Evolutionary conservation across 2,329 filamentous ascomycete genomes (phyloP), one percentile per base, ranked within the genome.

Genomic region (Ophiosphaerella herpotricha): DNA sequence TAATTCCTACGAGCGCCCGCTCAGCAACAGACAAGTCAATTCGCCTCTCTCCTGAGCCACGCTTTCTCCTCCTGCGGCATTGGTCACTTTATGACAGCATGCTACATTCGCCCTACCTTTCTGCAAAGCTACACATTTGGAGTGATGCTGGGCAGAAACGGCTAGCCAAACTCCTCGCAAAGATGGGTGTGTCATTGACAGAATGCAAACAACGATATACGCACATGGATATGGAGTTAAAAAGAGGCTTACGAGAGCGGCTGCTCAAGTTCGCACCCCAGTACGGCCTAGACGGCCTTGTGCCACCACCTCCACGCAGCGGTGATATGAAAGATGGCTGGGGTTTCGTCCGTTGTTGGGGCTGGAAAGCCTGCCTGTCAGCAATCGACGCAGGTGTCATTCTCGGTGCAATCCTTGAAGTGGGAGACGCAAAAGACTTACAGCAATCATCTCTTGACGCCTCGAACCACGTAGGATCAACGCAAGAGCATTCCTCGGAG

Each of bases 21-120:
- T 94, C 89, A 55, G 91, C 94, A 5, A 93, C 92, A 46, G 94
- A 99, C 73, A 95, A 86, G 8, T 89, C 91, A 43, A 97, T 99
- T 60, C 86, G 92, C 18, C 78, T 99, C 34, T 96, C 92, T 0
- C 94, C 94, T 0, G 94, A 99, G 68, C 95, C 94, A 8, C 88
- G 90, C 35, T 96, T 99, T 61, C 82, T 97, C 23, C 83, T 99
- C 0, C 90, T 97, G 45, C 82, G 94, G 31, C 94, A 99, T 71
- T 99, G 94, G 94, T 96, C 91, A 61, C 79, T 99, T 12, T 97
- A 97, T 73, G 94, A 99, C 67, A 96, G 91, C 71, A 97, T 99
- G 94, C 82, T 97, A 11, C 94, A 99, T 72, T 97, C 92, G 0
- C 92, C 93, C 0, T 97, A 97, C 67, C 83, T 99, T 4, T 93